A percentile compares a stretch with the other conserved stretches of the same genome.
These are phyloP conservation scores for Aethionema arabicum DNA, from an alignment of 345 rosid genomes.

Conservation along the genomic window DNA sequence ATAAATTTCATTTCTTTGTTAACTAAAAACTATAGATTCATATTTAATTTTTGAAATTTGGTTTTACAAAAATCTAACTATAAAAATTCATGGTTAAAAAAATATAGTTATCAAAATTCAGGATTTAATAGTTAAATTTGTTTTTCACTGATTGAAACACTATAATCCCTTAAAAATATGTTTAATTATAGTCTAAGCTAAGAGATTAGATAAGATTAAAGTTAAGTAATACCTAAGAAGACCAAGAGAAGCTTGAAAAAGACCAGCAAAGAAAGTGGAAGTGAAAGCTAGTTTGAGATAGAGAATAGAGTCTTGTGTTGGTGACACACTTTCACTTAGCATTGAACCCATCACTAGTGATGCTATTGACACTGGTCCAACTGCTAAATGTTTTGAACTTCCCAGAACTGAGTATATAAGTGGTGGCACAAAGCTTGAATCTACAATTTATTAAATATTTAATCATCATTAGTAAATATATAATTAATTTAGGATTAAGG, in stretches of 20 bases:
- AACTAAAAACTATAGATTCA: too few relatives aligned
- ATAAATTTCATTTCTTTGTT: too few relatives aligned
- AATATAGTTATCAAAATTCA: too few relatives aligned
- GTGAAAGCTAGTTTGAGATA: constrained; percentile 91
- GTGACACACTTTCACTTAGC: constrained; percentile 77
- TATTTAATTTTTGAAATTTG: too few relatives aligned
- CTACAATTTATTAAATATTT: constrained; percentile 49
- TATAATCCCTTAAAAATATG: too few relatives aligned
- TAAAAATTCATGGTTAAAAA: too few relatives aligned
- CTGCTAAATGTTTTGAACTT: constrained; percentile 87
- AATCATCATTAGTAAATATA: constrained; percentile 6
- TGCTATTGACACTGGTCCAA: constrained; percentile 97
- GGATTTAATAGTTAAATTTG: too few relatives aligned
- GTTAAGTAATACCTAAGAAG: constrained; percentile 56
- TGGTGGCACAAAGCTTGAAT: constrained; percentile 99
- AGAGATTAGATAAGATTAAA: not conserved
- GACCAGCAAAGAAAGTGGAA: constrained; percentile 93
- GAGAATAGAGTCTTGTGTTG: constrained; percentile 55
- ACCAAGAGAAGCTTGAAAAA: constrained; percentile 91
- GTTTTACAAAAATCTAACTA: too few relatives aligned
- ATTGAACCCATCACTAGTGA: constrained; percentile 96
- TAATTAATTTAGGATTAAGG: constrained; percentile 1
- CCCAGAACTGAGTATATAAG: constrained; percentile 81
- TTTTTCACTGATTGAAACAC: too few relatives aligned
- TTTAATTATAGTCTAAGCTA: too few relatives aligned